These are phyloP conservation scores for Talaromyces sp. DNA, from an alignment of 2,329 filamentous ascomycete species.

Conservation along the genomic window DNA sequence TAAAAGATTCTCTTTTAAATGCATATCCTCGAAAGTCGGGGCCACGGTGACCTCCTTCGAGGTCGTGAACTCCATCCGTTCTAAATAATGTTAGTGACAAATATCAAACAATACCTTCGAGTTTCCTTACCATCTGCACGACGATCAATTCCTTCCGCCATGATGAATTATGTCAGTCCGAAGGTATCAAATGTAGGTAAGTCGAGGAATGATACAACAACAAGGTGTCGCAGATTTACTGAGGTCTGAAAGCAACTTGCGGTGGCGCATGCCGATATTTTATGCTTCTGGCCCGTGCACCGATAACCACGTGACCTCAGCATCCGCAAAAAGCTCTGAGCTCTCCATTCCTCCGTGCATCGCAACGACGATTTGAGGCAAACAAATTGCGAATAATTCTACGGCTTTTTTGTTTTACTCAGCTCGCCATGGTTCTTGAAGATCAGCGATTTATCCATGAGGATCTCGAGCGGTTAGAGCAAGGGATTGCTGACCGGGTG, in stretches of 20 bases:
- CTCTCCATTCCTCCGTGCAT: background rate
- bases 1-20: conserved; percentile 92
- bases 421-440: conserved; percentile 68
- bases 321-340: conserved; percentile 23
- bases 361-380: background rate
- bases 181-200: background rate
- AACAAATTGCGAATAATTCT: background rate
- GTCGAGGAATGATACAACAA: background rate
- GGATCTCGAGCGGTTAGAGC: conserved; percentile 92
- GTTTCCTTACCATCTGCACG: conserved; percentile 62
- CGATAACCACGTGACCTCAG: conserved; percentile 23
- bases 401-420: background rate
- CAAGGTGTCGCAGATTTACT: background rate
- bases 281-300: conserved; percentile 17
- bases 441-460: conserved; percentile 92
- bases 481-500: conserved; percentile 84
- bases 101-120: background rate
- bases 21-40: conserved; percentile 93
- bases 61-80: conserved; percentile 96
- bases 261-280: conserved; percentile 17
- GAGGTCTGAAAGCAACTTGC: background rate
- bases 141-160: conserved; percentile 91
- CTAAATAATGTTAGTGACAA: conserved; percentile 34
- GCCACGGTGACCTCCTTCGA: conserved; percentile 94
- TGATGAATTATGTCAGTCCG: conserved; percentile 46